Evolutionary conservation across 1,284 basidiomycete species (phyloP).

Genomic region (Puccinia coronata): DNA sequence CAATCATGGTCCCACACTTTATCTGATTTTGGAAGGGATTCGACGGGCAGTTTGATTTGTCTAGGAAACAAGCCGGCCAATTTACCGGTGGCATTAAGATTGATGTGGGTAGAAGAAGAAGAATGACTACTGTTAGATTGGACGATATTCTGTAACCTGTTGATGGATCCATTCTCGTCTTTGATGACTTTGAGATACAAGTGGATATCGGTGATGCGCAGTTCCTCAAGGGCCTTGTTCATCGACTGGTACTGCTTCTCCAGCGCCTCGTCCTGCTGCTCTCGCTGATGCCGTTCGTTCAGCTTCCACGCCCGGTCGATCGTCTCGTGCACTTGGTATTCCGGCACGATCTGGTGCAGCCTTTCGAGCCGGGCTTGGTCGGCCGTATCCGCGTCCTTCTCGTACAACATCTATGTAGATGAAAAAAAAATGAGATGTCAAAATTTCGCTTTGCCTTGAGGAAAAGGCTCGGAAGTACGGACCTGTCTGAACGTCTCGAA

Average conservation of each 20-base stretch:
- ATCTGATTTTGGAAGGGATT: constrained; percentile 70
- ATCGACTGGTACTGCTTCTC: constrained; percentile 35
- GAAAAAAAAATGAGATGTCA: not conserved
- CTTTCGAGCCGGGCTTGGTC: not conserved
- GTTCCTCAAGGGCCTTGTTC: constrained; percentile 43
- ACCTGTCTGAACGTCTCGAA: constrained; percentile 42
- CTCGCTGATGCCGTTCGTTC: constrained; percentile 17
- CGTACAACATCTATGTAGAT: constrained; percentile 38
- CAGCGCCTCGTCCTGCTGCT: not conserved
- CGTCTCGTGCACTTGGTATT: constrained; percentile 41
- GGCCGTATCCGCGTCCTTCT: not conserved
- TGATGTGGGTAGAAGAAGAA: not conserved
- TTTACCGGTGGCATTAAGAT: constrained; percentile 42
- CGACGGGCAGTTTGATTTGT: constrained; percentile 73
- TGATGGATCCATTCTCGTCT: constrained; percentile 28
- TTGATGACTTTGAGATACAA: constrained; percentile 18
- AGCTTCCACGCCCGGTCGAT: constrained; percentile 48
- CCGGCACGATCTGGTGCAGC: not conserved
- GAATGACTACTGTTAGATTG: not conserved
- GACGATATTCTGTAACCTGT: constrained; percentile 31
- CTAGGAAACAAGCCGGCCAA: constrained; percentile 73
- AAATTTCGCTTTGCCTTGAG: not conserved
- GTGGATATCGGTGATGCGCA: constrained; percentile 21
- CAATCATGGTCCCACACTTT: constrained; percentile 50
- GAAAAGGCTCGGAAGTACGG: not conserved